phyloP scores from a whole-genome alignment of 352 stramenopile species.

The Pythium pyrilobum region DNA sequence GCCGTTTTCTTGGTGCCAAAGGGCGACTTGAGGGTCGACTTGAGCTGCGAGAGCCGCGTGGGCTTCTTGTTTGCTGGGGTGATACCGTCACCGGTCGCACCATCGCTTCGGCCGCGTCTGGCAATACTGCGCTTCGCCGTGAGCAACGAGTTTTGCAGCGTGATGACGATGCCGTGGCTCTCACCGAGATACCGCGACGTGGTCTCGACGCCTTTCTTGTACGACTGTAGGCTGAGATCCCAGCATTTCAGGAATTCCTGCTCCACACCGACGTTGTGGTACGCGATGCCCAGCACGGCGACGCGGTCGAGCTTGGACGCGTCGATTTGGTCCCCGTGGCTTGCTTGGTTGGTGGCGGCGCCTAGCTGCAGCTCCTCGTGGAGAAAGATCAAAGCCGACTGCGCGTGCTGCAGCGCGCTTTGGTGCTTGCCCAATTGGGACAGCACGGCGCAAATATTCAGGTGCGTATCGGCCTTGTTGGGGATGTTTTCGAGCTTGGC shows the following conservation, averaged over 20 bases:
- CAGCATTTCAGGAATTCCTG: conserved; percentile 94
- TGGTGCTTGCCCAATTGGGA: conserved; percentile 90
- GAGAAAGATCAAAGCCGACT: conserved; percentile 89
- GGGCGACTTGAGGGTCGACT: conserved; percentile 33
- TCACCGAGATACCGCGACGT: conserved; percentile 80
- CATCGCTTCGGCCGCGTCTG: conserved; percentile 34
- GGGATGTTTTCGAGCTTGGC: conserved; percentile 72
- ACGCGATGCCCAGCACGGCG: conserved; percentile 91
- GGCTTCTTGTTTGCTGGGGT: conserved; percentile 21
- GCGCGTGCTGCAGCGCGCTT: conserved; percentile 87
- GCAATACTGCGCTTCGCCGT: conserved; percentile 70
- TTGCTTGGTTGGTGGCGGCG: conserved; percentile 5
- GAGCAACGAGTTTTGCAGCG: conserved; percentile 86
- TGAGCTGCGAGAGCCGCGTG: conserved; percentile 27
- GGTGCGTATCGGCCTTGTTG: conserved; percentile 91
- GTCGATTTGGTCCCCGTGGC: conserved; percentile 17
- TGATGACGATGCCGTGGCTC: conserved; percentile 89
- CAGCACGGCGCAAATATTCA: conserved; percentile 94
- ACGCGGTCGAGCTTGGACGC: conserved; percentile 80
- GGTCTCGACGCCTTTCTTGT: conserved; percentile 91
- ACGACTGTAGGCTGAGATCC: conserved; percentile 86
- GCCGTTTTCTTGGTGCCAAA: conserved; percentile 32
- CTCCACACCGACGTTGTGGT: conserved; percentile 95
- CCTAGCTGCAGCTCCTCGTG: conserved; percentile 88
- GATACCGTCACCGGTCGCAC: conserved; percentile 52